phyloP scores from a whole-genome alignment of 2,329 filamentous ascomycete genomes.

The Pseudocercospora macadamiae region DNA sequence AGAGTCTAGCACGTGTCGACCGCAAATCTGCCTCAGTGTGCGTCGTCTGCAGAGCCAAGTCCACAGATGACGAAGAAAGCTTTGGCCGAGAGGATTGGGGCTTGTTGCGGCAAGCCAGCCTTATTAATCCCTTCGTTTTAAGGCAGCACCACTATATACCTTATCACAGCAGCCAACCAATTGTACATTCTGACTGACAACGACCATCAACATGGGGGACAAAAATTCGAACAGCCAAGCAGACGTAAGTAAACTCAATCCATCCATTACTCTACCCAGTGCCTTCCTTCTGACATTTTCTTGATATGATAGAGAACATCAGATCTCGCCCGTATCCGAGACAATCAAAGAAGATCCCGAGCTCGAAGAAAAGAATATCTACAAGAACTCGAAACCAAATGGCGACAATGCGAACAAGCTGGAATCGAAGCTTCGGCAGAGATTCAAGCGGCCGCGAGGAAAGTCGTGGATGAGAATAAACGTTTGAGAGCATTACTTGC shows the following conservation, averaged over 20 bases:
- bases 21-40: no score
- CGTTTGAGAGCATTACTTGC: slow-evolving; percentile 63
- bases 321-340: slow-evolving; percentile 65
- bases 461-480: slow-evolving; percentile 70
- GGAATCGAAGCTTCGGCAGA: slow-evolving; percentile 72
- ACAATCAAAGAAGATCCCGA: slow-evolving; percentile 77
- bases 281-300: not conserved
- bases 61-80: not conserved
- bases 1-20: not conserved
- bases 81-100: not conserved
- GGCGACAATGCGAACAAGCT: slow-evolving; percentile 64
- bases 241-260: no score
- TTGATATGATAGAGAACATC: slow-evolving; percentile 4
- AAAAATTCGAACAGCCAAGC: no score
- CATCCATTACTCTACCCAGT: no score
- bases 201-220: not conserved
- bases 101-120: no score
- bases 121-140: no score
- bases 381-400: slow-evolving; percentile 67
- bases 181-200: not conserved
- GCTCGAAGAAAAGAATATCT: slow-evolving; percentile 74
- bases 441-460: slow-evolving; percentile 70
- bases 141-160: not conserved
- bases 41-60: no score
- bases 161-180: not conserved